phyloP scores from a whole-genome alignment of 179 eudicot species.

The Silene noctiflora region DNA sequence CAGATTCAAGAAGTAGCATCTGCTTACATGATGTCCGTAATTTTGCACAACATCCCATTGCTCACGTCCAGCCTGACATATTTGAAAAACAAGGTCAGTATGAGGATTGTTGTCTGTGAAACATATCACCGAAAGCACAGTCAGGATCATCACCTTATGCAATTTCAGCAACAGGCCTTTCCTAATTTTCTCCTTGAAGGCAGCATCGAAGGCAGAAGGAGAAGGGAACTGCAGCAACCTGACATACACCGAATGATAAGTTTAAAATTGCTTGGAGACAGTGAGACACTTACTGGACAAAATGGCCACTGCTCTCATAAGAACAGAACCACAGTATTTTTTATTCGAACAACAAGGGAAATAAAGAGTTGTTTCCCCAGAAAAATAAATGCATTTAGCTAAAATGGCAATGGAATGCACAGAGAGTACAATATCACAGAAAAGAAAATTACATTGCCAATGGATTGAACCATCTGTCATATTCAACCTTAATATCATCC shows the following conservation, averaged over 20 bases:
- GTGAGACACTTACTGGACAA: too few species aligned
- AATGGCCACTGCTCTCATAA: too few species aligned
- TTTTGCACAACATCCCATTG: constrained; percentile 44
- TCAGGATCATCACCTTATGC: constrained; percentile 40
- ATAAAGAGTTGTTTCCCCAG: too few species aligned
- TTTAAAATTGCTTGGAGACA: neutral
- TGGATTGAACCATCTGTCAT: constrained; percentile 40
- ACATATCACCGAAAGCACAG: neutral
- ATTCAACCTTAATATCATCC: constrained; percentile 59
- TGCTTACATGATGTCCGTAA: constrained; percentile 67
- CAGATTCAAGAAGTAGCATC: constrained; percentile 10
- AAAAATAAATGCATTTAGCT: neutral
- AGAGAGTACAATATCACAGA: neutral
- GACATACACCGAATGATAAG: constrained; percentile 5
- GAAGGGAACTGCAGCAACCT: constrained; percentile 68
- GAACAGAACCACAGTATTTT: too few species aligned
- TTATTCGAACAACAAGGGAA: too few species aligned
- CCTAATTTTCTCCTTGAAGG: constrained; percentile 31
- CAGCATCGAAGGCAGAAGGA: constrained; percentile 37
- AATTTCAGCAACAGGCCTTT: constrained; percentile 50
- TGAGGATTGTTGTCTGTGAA: neutral
- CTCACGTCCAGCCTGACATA: constrained; percentile 47
- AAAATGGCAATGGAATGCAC: neutral
- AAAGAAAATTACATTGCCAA: constrained; percentile 44
- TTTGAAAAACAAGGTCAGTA: constrained; percentile 16